These are phyloP conservation scores for Fusarium hainanense DNA, from an alignment of 2,329 filamentous ascomycete genomes.

Conservation along the genomic window DNA sequence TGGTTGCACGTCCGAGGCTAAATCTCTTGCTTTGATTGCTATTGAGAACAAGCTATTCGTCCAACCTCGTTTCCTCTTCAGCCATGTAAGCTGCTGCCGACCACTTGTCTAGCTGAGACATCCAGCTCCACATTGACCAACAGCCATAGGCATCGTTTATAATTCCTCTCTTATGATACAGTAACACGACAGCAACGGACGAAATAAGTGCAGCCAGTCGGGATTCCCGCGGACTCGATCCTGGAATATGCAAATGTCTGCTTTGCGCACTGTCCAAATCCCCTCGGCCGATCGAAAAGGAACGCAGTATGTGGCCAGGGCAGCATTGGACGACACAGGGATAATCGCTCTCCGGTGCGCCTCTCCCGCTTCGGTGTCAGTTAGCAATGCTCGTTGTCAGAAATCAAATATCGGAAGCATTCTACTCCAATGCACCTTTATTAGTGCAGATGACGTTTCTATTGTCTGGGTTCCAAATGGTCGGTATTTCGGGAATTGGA, in stretches of 20 bases:
- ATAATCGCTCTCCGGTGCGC: slow-evolving; percentile 9
- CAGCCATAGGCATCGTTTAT: slow-evolving; percentile 1
- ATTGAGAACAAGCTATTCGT: neutral
- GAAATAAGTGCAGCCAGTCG: slow-evolving; percentile 27
- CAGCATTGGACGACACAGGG: slow-evolving; percentile 5
- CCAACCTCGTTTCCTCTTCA: slow-evolving; percentile 10
- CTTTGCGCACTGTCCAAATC: slow-evolving; percentile 12
- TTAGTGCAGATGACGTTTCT: slow-evolving; percentile 26
- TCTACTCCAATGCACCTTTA: slow-evolving; percentile 7
- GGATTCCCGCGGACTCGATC: slow-evolving; percentile 25
- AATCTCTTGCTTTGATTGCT: slow-evolving; percentile 12
- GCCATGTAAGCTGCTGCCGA: slow-evolving; percentile 21
- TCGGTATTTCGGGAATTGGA: slow-evolving; percentile 29
- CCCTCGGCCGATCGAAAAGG: neutral
- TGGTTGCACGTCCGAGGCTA: slow-evolving; percentile 17
- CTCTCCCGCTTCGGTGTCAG: slow-evolving; percentile 20
- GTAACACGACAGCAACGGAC: slow-evolving; percentile 19
- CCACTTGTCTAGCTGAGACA: slow-evolving; percentile 4
- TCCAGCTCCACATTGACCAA: slow-evolving; percentile 1
- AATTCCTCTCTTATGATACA: slow-evolving; percentile 6
- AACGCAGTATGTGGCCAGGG: neutral
- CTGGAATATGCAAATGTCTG: slow-evolving; percentile 3
- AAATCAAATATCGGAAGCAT: slow-evolving; percentile 24
- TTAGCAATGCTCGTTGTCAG: slow-evolving; percentile 14
- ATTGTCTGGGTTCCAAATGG: slow-evolving; percentile 23